phyloP scores from a whole-genome alignment of 169 alveolate species.

The Plasmodium coatneyi region DNA sequence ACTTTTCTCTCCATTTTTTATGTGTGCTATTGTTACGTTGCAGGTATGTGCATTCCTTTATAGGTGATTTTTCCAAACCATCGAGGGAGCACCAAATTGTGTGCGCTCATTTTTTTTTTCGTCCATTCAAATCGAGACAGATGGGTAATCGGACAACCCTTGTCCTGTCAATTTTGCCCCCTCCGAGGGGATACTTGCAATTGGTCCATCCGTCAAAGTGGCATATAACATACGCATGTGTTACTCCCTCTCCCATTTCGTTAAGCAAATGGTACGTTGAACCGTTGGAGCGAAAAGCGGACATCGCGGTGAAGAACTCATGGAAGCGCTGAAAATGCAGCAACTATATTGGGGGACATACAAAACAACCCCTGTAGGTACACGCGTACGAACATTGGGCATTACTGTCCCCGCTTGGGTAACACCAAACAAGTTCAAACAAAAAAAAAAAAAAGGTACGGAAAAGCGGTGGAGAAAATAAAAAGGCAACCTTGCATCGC shows the following conservation, averaged over 20 bases:
- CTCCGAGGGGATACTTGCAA: background rate
- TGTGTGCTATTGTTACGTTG: constrained; percentile 3
- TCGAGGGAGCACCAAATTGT: background rate
- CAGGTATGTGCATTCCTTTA: background rate
- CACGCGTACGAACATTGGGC: background rate
- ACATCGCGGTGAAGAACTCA: background rate
- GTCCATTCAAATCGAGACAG: background rate
- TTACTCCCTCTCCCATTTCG: background rate
- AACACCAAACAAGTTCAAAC: background rate
- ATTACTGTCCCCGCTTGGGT: background rate
- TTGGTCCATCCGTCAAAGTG: background rate
- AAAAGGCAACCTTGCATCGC: background rate
- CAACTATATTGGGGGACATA: background rate
- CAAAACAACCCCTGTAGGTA: background rate
- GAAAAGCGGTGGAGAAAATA: background rate
- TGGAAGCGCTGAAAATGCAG: background rate
- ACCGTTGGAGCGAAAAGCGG: background rate
- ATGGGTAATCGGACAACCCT: background rate
- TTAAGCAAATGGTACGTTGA: background rate
- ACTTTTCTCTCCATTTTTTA: background rate
- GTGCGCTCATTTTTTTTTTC: background rate
- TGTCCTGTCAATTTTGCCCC: background rate
- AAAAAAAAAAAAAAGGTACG: background rate
- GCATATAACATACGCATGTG: background rate
- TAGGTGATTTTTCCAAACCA: background rate